These are phyloP conservation scores for Pseudocercospora fijiensis DNA, from an alignment of 2,329 filamentous ascomycete species.

Conservation along the genomic window DNA sequence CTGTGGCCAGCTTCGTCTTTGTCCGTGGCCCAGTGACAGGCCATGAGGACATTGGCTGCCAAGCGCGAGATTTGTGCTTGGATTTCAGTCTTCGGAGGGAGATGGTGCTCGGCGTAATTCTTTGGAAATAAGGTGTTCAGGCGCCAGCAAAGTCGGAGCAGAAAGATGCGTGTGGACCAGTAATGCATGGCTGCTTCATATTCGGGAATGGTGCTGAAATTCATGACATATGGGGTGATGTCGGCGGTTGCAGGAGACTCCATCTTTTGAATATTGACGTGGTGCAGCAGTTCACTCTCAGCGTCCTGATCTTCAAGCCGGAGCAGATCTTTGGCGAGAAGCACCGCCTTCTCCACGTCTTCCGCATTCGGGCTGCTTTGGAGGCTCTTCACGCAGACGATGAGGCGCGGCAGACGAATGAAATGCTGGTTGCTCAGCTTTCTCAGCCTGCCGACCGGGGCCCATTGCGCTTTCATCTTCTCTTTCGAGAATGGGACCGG, in stretches of 20 bases:
- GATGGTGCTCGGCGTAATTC: constrained; percentile 11
- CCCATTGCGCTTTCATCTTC: constrained; percentile 14
- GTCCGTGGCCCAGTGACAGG: constrained; percentile 13
- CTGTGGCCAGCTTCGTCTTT: constrained; percentile 20
- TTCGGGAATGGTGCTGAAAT: constrained; percentile 19
- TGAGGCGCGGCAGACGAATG: constrained; percentile 22
- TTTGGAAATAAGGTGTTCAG: constrained; percentile 15
- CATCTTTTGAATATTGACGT: constrained; percentile 20
- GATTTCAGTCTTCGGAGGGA: constrained; percentile 11
- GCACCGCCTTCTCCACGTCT: constrained; percentile 12
- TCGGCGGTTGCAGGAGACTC: constrained; percentile 1
- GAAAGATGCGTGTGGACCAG: constrained; percentile 21
- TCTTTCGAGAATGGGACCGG: constrained; percentile 18
- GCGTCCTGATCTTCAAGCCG: constrained; percentile 18
- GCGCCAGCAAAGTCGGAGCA: constrained; percentile 22
- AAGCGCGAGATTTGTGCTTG: constrained; percentile 18
- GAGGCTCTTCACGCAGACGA: constrained; percentile 17
- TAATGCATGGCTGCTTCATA: constrained; percentile 22
- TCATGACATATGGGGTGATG: constrained; percentile 18
- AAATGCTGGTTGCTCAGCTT: constrained; percentile 23
- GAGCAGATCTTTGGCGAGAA: constrained; percentile 15
- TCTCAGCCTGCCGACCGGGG: constrained; percentile 11
- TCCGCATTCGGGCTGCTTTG: constrained; percentile 5
- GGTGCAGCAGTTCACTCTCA: constrained; percentile 20
- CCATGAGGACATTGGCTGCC: constrained; percentile 23